phyloP scores from a whole-genome alignment of 179 eudicot genomes.

The Spinacia oleracea region DNA sequence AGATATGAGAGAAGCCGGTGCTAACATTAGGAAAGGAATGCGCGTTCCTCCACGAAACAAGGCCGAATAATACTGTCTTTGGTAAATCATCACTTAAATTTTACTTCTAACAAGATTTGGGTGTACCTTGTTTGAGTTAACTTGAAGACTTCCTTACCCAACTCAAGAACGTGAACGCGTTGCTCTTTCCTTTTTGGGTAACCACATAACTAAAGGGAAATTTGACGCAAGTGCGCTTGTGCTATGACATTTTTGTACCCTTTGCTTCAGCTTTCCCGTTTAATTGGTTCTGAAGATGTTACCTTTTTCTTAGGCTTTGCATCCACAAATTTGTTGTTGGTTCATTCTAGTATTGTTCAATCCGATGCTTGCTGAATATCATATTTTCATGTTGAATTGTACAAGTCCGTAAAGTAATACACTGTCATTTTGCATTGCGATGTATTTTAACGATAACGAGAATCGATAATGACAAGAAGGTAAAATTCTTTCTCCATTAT shows the following conservation, averaged over 20 bases:
- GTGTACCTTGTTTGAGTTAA: not conserved
- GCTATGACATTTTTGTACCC: not conserved
- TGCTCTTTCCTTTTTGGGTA: not conserved
- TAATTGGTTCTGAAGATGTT: not conserved
- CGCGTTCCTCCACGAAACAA: slow-evolving; percentile 37
- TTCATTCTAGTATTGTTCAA: no score
- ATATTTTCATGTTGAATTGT: no score
- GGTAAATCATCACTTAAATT: not conserved
- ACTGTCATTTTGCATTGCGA: not conserved
- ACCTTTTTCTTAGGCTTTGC: not conserved
- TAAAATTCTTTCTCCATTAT: not conserved
- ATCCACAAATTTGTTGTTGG: not conserved
- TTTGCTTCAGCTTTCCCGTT: not conserved
- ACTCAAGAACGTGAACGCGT: not conserved
- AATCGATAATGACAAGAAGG: not conserved
- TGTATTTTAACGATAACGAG: not conserved
- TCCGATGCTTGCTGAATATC: no score
- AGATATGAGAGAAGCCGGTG: slow-evolving; percentile 45
- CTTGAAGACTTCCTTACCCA: not conserved
- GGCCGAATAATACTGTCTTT: not conserved
- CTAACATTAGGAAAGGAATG: slow-evolving; percentile 46
- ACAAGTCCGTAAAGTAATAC: no score
- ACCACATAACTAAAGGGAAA: not conserved
- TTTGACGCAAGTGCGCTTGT: not conserved
- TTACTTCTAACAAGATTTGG: not conserved